Evolutionary conservation across 2,329 filamentous ascomycete species (phyloP), one percentile per base, ranked within the genome.

Genomic region (Trichophyton benhamiae): DNA sequence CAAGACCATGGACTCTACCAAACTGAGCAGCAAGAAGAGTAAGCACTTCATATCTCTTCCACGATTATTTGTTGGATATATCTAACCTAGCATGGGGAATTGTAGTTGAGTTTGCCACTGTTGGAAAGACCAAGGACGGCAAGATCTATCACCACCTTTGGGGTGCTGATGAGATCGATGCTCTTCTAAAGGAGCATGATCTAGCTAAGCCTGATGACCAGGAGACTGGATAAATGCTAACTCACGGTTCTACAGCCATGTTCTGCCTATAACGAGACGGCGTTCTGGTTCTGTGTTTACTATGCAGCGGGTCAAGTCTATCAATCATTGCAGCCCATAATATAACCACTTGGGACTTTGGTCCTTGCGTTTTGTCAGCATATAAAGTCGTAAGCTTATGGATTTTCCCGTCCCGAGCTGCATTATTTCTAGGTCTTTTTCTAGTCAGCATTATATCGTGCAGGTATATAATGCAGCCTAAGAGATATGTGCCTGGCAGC

Each of bases 1-100:
- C 83, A 99, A 99, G 86, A 99, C 94, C 4, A 99, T 99, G 95
- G 94, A 99, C 76, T 96, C 91, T 61, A 97, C 92, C 60, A 99
- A 96, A 82, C 79, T 99, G 72, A 96, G 91, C 80, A 96, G 91
- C 72, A 94, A 99, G 83, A 99, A 99, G 84, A 96, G 91, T 96
- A 79, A 76, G 89, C 81, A 3, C 15, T 20, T 13, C 3, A 44
- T 44, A 42, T 25, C 3, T 9, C 13, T 41, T 17, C 15, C n/a
- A 33, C 1, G n/a, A 3, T 4, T 5, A 1, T 15, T 20, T 20
- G 7, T 44, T 20, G 11, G 17, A 44, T 20, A n/a, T 22, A 49
- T 48, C 62, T 53, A 57, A 57, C 38, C 38, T 41, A 60, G 57
- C n/a, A 57, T 27, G n/a, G 20, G 15, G 20, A 30, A 20, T 22